phyloP scores from a whole-genome alignment of 2,329 filamentous ascomycete genomes.

The Falciphora oryzae region DNA sequence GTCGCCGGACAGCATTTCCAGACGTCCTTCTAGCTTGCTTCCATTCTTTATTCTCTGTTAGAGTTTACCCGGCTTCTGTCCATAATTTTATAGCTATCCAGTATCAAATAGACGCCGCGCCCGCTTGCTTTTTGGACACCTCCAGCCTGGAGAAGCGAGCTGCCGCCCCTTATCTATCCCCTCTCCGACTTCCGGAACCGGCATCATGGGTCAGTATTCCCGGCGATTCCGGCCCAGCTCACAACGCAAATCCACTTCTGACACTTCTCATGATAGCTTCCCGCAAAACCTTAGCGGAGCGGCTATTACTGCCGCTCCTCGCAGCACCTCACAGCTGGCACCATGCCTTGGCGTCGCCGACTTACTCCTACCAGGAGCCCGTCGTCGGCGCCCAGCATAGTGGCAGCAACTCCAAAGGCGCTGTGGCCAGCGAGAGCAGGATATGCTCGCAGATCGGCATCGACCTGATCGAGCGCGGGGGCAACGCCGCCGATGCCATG shows the following conservation, averaged over 20 bases:
- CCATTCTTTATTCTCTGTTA: neutral
- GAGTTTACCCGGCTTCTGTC: neutral
- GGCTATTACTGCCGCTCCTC: neutral
- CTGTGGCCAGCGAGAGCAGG: conserved; percentile 63
- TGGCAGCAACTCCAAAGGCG: conserved; percentile 37
- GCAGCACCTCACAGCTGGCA: neutral
- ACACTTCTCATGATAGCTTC: neutral
- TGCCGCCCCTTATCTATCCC: neutral
- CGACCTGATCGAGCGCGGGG: conserved; percentile 47
- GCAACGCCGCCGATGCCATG: conserved; percentile 72
- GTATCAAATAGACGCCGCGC: too few relatives aligned
- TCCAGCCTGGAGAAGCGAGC: neutral
- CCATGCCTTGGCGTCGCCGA: neutral
- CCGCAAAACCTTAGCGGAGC: neutral
- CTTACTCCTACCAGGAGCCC: conserved; percentile 1
- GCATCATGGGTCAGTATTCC: neutral
- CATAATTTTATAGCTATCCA: neutral
- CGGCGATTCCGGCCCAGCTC: neutral
- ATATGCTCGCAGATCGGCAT: conserved; percentile 66
- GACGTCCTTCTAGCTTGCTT: neutral
- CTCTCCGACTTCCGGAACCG: neutral
- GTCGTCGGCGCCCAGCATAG: neutral
- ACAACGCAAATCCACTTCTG: neutral
- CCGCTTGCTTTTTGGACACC: neutral
- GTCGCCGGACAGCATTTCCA: neutral